These are phyloP conservation scores for Nakaseomyces sp. DNA, from an alignment of 1,139 yeast species.

Conservation along the genomic window DNA sequence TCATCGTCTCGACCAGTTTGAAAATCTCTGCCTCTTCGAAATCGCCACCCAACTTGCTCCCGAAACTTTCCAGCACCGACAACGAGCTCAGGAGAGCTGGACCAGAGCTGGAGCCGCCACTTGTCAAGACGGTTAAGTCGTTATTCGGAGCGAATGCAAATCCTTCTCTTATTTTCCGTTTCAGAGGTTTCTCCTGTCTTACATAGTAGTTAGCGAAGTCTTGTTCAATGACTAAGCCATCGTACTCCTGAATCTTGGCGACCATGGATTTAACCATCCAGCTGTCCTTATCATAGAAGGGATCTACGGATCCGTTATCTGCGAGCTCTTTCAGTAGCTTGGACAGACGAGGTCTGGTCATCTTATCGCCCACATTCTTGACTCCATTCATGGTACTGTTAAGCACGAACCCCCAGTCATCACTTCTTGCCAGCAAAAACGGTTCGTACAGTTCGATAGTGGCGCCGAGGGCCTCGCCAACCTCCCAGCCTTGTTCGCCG, in stretches of 20 bases:
- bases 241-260: slow-evolving; percentile 36
- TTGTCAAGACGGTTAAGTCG: slow-evolving; percentile 50
- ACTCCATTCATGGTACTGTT: slow-evolving; percentile 30
- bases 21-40: slow-evolving; percentile 47
- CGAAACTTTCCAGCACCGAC: slow-evolving; percentile 44
- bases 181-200: slow-evolving; percentile 47
- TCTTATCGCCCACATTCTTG: slow-evolving; percentile 47
- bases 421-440: slow-evolving; percentile 28
- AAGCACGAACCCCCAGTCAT: slow-evolving; percentile 51
- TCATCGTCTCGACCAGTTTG: slow-evolving; percentile 74
- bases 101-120: slow-evolving; percentile 79
- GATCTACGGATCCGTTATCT: slow-evolving; percentile 58
- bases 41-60: slow-evolving; percentile 37
- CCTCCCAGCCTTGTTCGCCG: slow-evolving; percentile 59
- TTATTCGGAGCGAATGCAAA: slow-evolving; percentile 30
- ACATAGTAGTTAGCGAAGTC: slow-evolving; percentile 63
- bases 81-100: slow-evolving; percentile 72
- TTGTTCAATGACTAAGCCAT: slow-evolving; percentile 51
- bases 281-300: slow-evolving; percentile 77
- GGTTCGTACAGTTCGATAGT: slow-evolving; percentile 34
- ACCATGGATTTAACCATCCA: slow-evolving; percentile 57
- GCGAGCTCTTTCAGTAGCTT: slow-evolving; percentile 62
- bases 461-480: slow-evolving; percentile 43
- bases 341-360: slow-evolving; percentile 55
- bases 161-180: slow-evolving; percentile 29